phyloP scores from a whole-genome alignment of 495 filamentous ascomycete genomes.

The Penicillium cinerascens region DNA sequence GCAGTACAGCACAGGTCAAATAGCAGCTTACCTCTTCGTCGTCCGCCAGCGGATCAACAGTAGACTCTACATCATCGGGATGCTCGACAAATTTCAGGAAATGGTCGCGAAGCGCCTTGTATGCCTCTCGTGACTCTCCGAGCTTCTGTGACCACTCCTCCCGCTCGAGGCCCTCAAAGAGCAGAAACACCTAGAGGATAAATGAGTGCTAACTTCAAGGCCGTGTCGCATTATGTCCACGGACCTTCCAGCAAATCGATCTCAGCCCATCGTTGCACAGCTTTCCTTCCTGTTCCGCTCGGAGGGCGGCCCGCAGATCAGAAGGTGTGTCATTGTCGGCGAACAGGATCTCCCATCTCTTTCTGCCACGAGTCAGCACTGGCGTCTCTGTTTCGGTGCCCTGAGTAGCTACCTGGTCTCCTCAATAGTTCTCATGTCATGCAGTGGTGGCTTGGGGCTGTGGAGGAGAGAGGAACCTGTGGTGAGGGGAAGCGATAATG shows the following conservation, averaged over 20 bases:
- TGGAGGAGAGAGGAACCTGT: conserved; percentile 7
- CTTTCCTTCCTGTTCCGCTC: conserved; percentile 48
- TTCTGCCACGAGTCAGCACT: conserved; percentile 27
- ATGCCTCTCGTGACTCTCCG: conserved; percentile 66
- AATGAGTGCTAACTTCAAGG: conserved; percentile 11
- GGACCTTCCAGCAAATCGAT: conserved; percentile 91
- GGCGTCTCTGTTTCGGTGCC: background rate
- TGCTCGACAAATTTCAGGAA: conserved; percentile 77
- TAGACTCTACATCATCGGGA: conserved; percentile 70
- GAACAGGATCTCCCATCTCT: conserved; percentile 66
- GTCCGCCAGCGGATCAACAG: conserved; percentile 81
- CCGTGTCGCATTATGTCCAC: conserved; percentile 8
- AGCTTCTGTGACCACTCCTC: conserved; percentile 67
- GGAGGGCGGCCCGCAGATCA: conserved; percentile 65
- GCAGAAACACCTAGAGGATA: conserved; percentile 63
- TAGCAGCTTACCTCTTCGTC: conserved; percentile 64
- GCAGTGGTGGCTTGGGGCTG: conserved; percentile 15
- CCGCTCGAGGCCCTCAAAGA: conserved; percentile 67
- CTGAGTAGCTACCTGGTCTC: conserved; percentile 51
- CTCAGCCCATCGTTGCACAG: conserved; percentile 71
- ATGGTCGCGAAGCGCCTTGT: conserved; percentile 65
- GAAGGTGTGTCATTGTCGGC: conserved; percentile 54
- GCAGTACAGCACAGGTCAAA: background rate
- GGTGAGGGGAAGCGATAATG: conserved; percentile 17
- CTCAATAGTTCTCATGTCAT: conserved; percentile 60